Percentiles rank a stretch among this genome's conserved stretches.
phyloP scores from a whole-genome alignment of 768 basidiomycete genomes.

The Macrolepiota dolichaula region DNA sequence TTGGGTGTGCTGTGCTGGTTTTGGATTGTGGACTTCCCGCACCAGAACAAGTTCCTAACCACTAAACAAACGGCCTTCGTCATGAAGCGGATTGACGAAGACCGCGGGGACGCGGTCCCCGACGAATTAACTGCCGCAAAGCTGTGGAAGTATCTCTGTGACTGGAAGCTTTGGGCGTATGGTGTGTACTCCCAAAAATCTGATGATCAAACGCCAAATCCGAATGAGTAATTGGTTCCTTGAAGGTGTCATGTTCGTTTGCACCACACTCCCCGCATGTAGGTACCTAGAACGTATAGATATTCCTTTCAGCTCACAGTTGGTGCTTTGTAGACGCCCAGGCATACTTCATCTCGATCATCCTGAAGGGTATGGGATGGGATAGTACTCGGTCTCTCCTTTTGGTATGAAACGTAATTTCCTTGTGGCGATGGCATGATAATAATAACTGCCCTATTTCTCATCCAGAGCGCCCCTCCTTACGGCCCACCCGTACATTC shows the following conservation, averaged over 20 bases:
- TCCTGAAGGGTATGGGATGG: constrained; percentile 46
- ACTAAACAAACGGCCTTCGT: constrained; percentile 40
- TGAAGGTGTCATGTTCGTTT: constrained; percentile 41
- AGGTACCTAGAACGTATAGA: constrained; percentile 9
- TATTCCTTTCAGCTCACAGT: not conserved
- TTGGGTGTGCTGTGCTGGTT: constrained; percentile 39
- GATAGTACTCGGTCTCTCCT: constrained; percentile 32
- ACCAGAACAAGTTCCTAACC: constrained; percentile 42
- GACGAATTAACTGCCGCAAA: constrained; percentile 36
- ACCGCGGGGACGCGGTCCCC: constrained; percentile 47
- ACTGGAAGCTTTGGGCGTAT: constrained; percentile 47
- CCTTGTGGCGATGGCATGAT: not conserved
- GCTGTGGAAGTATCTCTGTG: constrained; percentile 34
- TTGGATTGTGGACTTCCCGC: constrained; percentile 44
- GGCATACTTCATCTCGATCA: constrained; percentile 45
- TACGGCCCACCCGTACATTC: constrained; percentile 39
- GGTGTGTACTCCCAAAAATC: constrained; percentile 23
- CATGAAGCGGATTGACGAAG: constrained; percentile 43
- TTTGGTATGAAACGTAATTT: constrained; percentile 26
- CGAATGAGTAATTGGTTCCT: not conserved
- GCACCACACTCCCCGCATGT: constrained; percentile 42
- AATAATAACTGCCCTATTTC: not conserved
- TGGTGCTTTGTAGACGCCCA: constrained; percentile 28
- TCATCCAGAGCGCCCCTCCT: constrained; percentile 39
- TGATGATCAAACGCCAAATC: not conserved